Evolutionary conservation across 2,329 filamentous ascomycete species (phyloP).

Genomic region (Phyllachora maydis): DNA sequence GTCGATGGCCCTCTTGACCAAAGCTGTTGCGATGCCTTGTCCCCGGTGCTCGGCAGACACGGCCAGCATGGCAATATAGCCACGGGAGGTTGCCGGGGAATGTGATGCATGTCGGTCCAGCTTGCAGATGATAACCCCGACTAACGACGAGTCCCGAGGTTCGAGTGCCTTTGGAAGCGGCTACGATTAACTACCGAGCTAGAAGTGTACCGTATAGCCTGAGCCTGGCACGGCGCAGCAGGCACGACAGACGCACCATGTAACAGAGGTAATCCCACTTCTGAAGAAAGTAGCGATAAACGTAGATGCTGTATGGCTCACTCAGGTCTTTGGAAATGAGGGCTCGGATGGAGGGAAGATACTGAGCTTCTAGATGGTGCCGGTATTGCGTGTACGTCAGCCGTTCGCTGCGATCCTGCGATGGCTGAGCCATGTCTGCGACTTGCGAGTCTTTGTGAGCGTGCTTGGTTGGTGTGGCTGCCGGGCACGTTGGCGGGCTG

Average conservation of each 20-base stretch:
- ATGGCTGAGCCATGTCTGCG: no score
- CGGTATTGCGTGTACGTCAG: constrained; percentile 41
- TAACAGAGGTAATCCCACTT: constrained; percentile 98
- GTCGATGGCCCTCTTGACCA: constrained; percentile 82
- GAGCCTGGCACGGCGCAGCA: no score
- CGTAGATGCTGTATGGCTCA: constrained; percentile 97
- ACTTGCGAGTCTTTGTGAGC: no score
- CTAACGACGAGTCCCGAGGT: constrained; percentile 38
- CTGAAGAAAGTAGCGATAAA: constrained; percentile 93
- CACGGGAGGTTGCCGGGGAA: constrained; percentile 51
- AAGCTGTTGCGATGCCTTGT: constrained; percentile 66
- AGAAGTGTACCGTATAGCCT: no score
- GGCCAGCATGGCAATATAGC: constrained; percentile 98
- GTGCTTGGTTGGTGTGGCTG: no score
- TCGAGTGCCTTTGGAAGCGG: constrained; percentile 47
- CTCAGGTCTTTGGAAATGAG: constrained; percentile 92
- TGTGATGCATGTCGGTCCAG: constrained; percentile 77
- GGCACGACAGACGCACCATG: no score
- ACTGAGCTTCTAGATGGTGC: constrained; percentile 35
- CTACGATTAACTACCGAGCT: no score
- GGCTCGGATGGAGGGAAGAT: constrained; percentile 73
- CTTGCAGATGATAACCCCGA: constrained; percentile 89
- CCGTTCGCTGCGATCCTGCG: no score
- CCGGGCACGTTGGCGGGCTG: no score
- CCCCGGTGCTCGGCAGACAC: constrained; percentile 64